Conservation (phyloP, 768 basidiomycete genomes). For the Hydnomerulius pinastri region DNA sequence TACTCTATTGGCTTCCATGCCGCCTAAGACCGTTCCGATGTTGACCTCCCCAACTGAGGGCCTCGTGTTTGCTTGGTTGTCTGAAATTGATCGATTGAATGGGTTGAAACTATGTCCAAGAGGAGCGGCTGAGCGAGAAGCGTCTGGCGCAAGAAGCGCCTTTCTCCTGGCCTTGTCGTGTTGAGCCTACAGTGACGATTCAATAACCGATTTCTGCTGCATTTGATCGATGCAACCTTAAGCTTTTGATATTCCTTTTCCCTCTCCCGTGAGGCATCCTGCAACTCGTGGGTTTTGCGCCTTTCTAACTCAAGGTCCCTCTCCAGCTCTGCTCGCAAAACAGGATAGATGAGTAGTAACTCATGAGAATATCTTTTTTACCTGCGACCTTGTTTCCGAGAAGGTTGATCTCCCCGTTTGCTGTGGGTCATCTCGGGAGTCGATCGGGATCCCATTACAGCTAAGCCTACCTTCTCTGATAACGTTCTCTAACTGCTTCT, state of each 20-base stretch:
- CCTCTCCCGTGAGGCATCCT: conserved; percentile 71
- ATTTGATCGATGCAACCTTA: conserved; percentile 48
- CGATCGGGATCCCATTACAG: not conserved
- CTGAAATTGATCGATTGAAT: conserved; percentile 16
- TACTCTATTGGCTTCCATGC: conserved; percentile 70
- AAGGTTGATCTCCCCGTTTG: conserved; percentile 74
- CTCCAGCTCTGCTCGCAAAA: conserved; percentile 58
- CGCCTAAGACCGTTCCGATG: conserved; percentile 57
- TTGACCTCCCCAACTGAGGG: conserved; percentile 35
- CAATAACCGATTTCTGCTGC: not conserved
- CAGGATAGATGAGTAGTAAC: conserved; percentile 2
- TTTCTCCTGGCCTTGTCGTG: conserved; percentile 85
- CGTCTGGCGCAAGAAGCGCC: conserved; percentile 59
- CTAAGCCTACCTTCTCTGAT: conserved; percentile 68
- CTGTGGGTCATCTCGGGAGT: conserved; percentile 36
- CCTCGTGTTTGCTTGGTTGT: conserved; percentile 18
- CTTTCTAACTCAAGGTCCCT: conserved; percentile 81
- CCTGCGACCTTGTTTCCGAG: conserved; percentile 70
- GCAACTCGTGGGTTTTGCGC: conserved; percentile 69
- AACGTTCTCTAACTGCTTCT: conserved; percentile 85
- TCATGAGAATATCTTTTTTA: conserved; percentile 23
- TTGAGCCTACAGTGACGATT: conserved; percentile 49
- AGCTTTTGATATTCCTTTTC: conserved; percentile 89
- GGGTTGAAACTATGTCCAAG: conserved; percentile 16
- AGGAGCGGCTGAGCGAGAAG: conserved; percentile 17